Evolutionary conservation across 108 stramenopile species (phyloP).

Genomic region (Fragilariopsis cylindrus): DNA sequence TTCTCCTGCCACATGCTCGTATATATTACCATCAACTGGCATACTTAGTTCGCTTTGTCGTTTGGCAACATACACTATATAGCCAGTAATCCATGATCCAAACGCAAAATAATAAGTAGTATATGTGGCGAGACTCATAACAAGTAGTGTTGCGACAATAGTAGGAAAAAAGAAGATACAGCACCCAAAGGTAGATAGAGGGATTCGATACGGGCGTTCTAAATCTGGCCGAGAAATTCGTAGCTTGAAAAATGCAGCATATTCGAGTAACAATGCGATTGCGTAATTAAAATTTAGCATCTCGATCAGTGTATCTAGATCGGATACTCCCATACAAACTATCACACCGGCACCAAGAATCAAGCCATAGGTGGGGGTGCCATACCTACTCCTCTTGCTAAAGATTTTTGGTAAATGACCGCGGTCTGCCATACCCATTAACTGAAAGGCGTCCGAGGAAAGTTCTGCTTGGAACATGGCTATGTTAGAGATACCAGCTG

Average conservation of each 20-base stretch:
- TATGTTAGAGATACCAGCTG: conserved; percentile 87
- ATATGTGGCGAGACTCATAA: conserved; percentile 39
- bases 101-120: conserved; percentile 42
- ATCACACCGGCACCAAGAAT: conserved; percentile 78
- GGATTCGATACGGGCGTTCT: conserved; percentile 53
- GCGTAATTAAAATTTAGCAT: conserved; percentile 91
- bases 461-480: conserved; percentile 96
- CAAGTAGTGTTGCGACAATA: conserved; percentile 21
- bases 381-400: conserved; percentile 67
- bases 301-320: conserved; percentile 83
- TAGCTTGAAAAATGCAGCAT: conserved; percentile 92
- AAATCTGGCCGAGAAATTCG: conserved; percentile 52
- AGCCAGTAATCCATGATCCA: conserved; percentile 29
- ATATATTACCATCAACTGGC: not conserved
- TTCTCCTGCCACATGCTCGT: not conserved
- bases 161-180: conserved; percentile 44
- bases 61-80: not conserved
- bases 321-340: conserved; percentile 59
- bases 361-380: conserved; percentile 88
- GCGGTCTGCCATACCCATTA: conserved; percentile 94
- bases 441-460: conserved; percentile 85
- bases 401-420: conserved; percentile 88
- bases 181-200: conserved; percentile 46
- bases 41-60: not conserved
- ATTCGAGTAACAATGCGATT: conserved; percentile 85